Evolutionary conservation across 352 stramenopile genomes (phyloP), one percentile per base, ranked within the genome.

Genomic region (Pythium graminicola): DNA sequence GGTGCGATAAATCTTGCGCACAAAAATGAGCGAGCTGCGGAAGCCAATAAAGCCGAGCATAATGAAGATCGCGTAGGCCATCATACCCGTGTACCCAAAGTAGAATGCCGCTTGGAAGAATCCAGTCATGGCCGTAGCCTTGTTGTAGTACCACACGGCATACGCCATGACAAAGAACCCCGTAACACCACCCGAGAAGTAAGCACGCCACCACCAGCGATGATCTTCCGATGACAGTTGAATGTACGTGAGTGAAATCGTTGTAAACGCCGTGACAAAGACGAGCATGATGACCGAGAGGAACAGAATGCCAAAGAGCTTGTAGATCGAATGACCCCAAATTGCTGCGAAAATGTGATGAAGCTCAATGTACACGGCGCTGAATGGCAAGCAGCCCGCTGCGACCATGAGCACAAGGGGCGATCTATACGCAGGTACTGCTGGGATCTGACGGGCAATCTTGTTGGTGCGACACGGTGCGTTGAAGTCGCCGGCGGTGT

Each of bases 251-350:
- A 98, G 79, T 46, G 94, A 95, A 41, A 99, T 96, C 33, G 93
- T 98, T 67, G 98, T 98, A 68, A 98, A 98, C 29, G 89, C 87
- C 46, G 92, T 98, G 17, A 98, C 95, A 54, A 97, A 93, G 27
- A 98, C 72, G 51, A 99, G 77, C 66, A 99, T 94, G 33, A 97
- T 38, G 61, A 98, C 98, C 22, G 93, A 95, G 31, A 98, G 68
- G 49, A 98, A 87, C 32, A 99, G 67, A 56, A 99, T 98, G 39
- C 95, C 95, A 64, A 98, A 99, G 16, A 99, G 76, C 46, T 93
- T 98, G 89, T 99, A 99, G 64, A 98, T 97, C 72, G 97, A 96
- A 65, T 98, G 95, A 49, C 96, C 96, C 96, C 96, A 99, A 55
- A 98, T 97, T 38, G 92, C 91, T 16, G 89, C 92, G 57, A 99